phyloP scores from a whole-genome alignment of 768 basidiomycete species.

The Suillus paluster region DNA sequence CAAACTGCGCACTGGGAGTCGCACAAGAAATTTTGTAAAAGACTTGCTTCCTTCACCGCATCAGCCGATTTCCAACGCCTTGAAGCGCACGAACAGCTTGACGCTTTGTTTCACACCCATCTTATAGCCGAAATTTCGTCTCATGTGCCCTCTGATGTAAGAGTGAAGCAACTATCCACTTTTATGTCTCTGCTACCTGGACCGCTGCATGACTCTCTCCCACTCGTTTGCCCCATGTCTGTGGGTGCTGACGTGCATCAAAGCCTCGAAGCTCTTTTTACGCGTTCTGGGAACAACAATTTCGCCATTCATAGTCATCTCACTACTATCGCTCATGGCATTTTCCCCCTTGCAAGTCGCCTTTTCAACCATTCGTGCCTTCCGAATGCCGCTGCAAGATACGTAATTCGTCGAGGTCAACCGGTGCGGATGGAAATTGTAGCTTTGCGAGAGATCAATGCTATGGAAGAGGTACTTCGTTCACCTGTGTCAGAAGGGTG shows the following conservation, averaged over 20 bases:
- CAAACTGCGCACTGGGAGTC: conserved; percentile 69
- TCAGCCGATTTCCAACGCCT: conserved; percentile 54
- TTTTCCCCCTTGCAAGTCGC: conserved; percentile 80
- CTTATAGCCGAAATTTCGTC: conserved; percentile 48
- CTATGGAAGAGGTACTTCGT: conserved; percentile 66
- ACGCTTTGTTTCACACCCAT: conserved; percentile 68
- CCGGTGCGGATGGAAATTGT: conserved; percentile 65
- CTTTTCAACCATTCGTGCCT: conserved; percentile 83
- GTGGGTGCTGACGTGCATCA: conserved; percentile 31
- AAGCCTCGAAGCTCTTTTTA: conserved; percentile 41
- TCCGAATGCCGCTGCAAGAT: conserved; percentile 73
- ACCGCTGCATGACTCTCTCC: conserved; percentile 29
- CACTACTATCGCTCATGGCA: conserved; percentile 68
- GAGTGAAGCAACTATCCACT: conserved; percentile 33
- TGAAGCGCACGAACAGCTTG: conserved; percentile 56
- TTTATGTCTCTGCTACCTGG: conserved; percentile 54
- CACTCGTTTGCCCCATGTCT: conserved; percentile 38
- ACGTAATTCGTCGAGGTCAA: conserved; percentile 44
- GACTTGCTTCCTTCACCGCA: conserved; percentile 48
- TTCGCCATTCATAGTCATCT: conserved; percentile 79
- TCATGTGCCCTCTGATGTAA: conserved; percentile 17
- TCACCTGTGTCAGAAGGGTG: conserved; percentile 5
- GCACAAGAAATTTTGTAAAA: conserved; percentile 74
- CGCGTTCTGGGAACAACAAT: conserved; percentile 81
- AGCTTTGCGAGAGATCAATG: conserved; percentile 57